A percentile compares a stretch with the other conserved stretches of the same genome.
phyloP scores from a whole-genome alignment of 2,329 filamentous ascomycete genomes.

The Pseudocercospora cruenta region DNA sequence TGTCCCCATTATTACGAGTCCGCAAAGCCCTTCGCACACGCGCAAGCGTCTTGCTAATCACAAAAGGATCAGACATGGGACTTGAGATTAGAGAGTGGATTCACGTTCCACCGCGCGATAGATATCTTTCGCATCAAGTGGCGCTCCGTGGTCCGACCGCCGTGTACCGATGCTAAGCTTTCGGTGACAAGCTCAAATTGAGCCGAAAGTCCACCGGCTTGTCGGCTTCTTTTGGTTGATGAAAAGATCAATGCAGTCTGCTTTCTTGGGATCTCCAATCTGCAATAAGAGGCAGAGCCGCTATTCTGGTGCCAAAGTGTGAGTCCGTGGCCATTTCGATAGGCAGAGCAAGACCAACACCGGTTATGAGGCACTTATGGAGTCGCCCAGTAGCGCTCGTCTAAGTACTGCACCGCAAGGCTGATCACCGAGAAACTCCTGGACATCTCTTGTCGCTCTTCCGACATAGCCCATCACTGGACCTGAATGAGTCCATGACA shows the following conservation, averaged over 20 bases:
- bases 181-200: neutral
- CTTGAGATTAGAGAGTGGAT: conserved; percentile 2
- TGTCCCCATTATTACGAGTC: neutral
- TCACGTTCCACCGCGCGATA: neutral
- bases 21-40: neutral
- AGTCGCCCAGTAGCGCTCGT: neutral
- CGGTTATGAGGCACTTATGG: neutral
- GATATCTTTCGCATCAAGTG: neutral
- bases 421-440: conserved; percentile 34
- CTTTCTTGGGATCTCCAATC: neutral
- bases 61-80: neutral
- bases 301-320: too few species aligned
- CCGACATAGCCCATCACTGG: conserved; percentile 51
- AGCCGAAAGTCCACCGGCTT: neutral
- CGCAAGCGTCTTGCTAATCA: conserved; percentile 6
- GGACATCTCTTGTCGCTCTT: conserved; percentile 38
- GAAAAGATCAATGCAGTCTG: neutral
- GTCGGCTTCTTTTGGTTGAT: neutral
- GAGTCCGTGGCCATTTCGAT: too few species aligned
- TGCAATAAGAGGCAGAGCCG: neutral
- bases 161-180: conserved; percentile 1
- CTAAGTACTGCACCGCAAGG: neutral
- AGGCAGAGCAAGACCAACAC: neutral
- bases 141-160: neutral
- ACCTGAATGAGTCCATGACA: conserved; percentile 41